Conservation (phyloP, 148 eudicot species). For the Nepenthes mirabilis region DNA sequence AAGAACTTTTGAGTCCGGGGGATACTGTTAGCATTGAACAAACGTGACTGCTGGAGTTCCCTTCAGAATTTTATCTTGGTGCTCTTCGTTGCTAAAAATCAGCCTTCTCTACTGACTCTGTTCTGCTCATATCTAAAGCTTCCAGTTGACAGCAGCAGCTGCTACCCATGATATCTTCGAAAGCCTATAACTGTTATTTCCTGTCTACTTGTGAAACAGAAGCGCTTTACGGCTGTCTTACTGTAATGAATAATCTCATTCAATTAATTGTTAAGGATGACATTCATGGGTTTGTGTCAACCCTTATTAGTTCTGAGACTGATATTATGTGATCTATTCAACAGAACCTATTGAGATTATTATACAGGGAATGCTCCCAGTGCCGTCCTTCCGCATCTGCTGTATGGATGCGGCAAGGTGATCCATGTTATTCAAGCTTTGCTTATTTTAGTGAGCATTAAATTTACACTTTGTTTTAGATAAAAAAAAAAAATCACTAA, state of each 20-base stretch:
- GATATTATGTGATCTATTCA: conserved; percentile 2
- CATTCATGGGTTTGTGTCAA: conserved; percentile 6
- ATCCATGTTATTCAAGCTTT: no score
- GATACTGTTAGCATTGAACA: not conserved
- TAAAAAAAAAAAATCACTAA: no score
- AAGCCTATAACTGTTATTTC: not conserved
- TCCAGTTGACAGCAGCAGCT: not conserved
- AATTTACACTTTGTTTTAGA: no score
- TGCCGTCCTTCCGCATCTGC: no score
- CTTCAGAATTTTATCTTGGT: not conserved
- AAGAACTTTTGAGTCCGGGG: not conserved
- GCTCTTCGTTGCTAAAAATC: no score
- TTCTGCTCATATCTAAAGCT: not conserved
- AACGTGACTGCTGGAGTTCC: not conserved
- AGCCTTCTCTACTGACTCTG: no score
- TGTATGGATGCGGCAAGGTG: no score
- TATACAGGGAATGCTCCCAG: no score
- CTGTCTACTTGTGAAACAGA: conserved; percentile 22
- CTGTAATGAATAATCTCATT: conserved; percentile 26
- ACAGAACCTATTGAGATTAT: not conserved
- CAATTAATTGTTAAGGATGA: conserved; percentile 15
- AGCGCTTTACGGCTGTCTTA: conserved; percentile 22
- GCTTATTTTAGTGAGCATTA: no score
- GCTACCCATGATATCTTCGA: not conserved
- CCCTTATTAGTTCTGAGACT: not conserved